Percentiles rank a stretch among this genome's conserved stretches.
phyloP scores from a whole-genome alignment of 306 rosid genomes.

The Crotalaria pallida region DNA sequence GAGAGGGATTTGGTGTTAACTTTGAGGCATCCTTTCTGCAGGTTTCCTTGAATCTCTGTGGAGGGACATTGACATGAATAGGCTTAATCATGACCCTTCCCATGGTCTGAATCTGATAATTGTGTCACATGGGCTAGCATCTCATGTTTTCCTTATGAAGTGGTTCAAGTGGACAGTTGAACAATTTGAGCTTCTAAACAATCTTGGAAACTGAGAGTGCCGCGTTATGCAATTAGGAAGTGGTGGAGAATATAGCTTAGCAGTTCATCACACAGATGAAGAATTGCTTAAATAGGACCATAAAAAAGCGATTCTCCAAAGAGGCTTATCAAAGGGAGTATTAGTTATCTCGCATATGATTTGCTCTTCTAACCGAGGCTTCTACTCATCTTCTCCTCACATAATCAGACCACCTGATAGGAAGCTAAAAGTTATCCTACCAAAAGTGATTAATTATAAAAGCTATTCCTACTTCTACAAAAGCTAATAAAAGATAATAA shows the following conservation, averaged over 20 bases:
- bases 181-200: slow-evolving; percentile 74
- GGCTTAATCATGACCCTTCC: slow-evolving; percentile 62
- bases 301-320: too few relatives aligned
- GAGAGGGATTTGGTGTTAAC: neutral
- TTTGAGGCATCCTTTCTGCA: slow-evolving; percentile 20
- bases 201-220: slow-evolving; percentile 55
- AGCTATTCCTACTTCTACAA: too few relatives aligned
- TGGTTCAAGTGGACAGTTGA: slow-evolving; percentile 97
- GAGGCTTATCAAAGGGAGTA: too few relatives aligned
- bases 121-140: slow-evolving; percentile 72
- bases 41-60: slow-evolving; percentile 91
- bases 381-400: too few relatives aligned
- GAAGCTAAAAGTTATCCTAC: too few relatives aligned
- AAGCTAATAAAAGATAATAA: too few relatives aligned
- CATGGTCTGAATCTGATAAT: slow-evolving; percentile 75
- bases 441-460: too few relatives aligned
- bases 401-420: too few relatives aligned
- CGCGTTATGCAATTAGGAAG: slow-evolving; percentile 77
- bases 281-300: slow-evolving; percentile 74
- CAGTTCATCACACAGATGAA: slow-evolving; percentile 72
- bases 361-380: too few relatives aligned
- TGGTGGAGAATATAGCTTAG: slow-evolving; percentile 94
- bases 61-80: slow-evolving; percentile 90
- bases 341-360: too few relatives aligned
- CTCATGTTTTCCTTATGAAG: slow-evolving; percentile 84